Base-by-base conservation (phyloP, 768 basidiomycete species). In the Suillus cothurnatus region DNA sequence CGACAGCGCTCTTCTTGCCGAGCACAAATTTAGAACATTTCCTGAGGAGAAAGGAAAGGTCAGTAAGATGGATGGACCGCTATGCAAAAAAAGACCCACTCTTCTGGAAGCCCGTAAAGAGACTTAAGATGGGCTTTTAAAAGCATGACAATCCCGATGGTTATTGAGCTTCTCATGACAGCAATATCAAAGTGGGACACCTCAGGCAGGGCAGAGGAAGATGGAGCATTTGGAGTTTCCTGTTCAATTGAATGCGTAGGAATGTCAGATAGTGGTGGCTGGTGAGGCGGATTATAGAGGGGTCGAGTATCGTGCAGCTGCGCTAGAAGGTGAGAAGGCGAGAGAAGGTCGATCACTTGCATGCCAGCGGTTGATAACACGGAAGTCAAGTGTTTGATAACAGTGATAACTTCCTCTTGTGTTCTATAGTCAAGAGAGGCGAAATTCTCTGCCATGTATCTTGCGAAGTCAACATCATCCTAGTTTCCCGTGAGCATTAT, bases 401-500 rank as follows among this genome's bases (percentile, higher is more conserved):
- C 89, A 6, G 91, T 88, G 61, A 98, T 79, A 6, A 91, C 89
- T 77, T 99, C 97, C 76, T 99, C 97, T 70, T 92, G 90, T 0
- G 94, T 93, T 80, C 95, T 98, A 82, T 96, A 99, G 39, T 99
- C 95, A 66, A 99, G 87, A 0, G 90, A 81, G 1, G 95, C 85
- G 64, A 99, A 90, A 72, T 98, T 98, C 74, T 99, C 97, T 0
- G 94, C 90, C 87, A 98, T 92, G 78, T 95, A 99, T 62, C 95
- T 89, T 5, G 85, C 85, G 73, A 98, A 94, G 58, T 91, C 87
- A 61, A 96, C 82, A 71, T 97, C 93, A 66, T 91, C 86, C 90
- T 95, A 68, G 41, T 17, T 36, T 31, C 23, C 23, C 36, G 26
- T 52, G 17, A 58, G 64, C 66, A 19, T 59, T 34, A 61, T 23